Conservation (phyloP, 148 eudicot genomes). For the Rheum nobile region DNA sequence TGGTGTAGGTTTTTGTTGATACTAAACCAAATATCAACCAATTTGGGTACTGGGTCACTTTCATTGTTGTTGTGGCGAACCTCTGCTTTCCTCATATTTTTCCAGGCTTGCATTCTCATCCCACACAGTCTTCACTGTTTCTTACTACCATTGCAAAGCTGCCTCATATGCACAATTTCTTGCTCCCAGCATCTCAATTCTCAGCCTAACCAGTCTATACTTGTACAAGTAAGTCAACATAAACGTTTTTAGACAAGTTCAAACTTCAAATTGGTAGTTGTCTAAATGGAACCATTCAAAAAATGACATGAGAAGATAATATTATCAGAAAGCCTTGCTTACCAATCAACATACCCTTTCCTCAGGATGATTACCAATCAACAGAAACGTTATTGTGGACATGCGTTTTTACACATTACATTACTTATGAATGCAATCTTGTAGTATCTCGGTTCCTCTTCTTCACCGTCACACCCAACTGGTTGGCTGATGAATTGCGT, state of each 20-base stretch:
- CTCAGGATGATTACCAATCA: no score
- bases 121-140: background rate
- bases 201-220: no score
- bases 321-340: no score
- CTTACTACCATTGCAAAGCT: no score
- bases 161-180: background rate
- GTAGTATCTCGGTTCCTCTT: slow-evolving; percentile 43
- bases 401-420: no score
- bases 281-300: no score
- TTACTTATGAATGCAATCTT: background rate
- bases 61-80: slow-evolving; percentile 24
- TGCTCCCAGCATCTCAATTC: background rate
- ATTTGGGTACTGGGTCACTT: slow-evolving; percentile 41
- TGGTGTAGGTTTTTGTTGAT: slow-evolving; percentile 24
- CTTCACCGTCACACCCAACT: slow-evolving; percentile 36
- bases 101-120: slow-evolving; percentile 18
- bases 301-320: no score
- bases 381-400: no score
- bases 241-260: no score
- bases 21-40: slow-evolving; percentile 22
- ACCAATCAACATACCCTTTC: background rate
- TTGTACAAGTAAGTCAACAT: no score
- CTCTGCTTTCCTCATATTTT: slow-evolving; percentile 22
- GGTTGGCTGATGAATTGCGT: slow-evolving; percentile 26
- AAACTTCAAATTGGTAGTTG: no score